Evolutionary conservation across 371 early-diverging fungal genomes (phyloP).

Genomic region (Batkoa obscura): DNA sequence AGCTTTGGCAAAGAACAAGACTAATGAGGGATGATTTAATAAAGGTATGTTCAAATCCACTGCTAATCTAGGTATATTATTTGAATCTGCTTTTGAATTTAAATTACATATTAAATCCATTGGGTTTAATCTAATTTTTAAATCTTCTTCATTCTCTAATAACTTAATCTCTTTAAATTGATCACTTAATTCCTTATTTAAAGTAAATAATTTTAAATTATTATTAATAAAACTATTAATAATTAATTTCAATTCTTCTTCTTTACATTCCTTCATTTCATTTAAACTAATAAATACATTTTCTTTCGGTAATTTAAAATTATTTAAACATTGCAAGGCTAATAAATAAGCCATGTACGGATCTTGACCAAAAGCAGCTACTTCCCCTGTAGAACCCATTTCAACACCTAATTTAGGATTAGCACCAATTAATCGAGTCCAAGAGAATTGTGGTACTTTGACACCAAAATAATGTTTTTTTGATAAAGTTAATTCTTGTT

Average conservation of each 20-base stretch:
- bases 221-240: not conserved
- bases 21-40: conserved; percentile 66
- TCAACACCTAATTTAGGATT: conserved; percentile 93
- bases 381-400: conserved; percentile 97
- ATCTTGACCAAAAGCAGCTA: conserved; percentile 88
- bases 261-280: not conserved
- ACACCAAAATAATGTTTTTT: conserved; percentile 48
- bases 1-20: conserved; percentile 61
- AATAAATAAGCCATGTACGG: conserved; percentile 92
- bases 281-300: no score
- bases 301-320: conserved; percentile 61
- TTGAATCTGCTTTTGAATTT: no score
- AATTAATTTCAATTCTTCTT: not conserved
- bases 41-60: conserved; percentile 78
- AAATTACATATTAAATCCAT: no score
- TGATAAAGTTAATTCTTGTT: conserved; percentile 26
- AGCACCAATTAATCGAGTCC: conserved; percentile 82
- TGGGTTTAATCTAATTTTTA: not conserved
- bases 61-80: conserved; percentile 49
- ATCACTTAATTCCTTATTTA: not conserved
- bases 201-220: not conserved
- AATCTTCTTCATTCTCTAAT: not conserved
- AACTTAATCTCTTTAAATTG: not conserved
- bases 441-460: conserved; percentile 93
- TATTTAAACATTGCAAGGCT: conserved; percentile 67